These are phyloP conservation scores for Acrodontium crateriforme DNA, from an alignment of 2,329 filamentous ascomycete genomes.

Conservation along the genomic window DNA sequence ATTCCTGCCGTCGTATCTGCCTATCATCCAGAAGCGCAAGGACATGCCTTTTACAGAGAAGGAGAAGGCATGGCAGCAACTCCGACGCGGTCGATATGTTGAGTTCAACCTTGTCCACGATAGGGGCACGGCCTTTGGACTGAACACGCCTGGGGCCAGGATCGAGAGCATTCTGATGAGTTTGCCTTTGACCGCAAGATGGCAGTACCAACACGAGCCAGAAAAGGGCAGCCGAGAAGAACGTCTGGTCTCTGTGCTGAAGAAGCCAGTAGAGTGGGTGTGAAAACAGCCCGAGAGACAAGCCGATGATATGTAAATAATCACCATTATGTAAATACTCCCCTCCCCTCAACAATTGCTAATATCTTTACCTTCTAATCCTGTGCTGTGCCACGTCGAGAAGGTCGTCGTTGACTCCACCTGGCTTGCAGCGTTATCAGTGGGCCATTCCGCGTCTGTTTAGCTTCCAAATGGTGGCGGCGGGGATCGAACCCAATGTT, in stretches of 20 bases:
- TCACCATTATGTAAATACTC: too few species aligned
- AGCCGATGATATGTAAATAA: too few species aligned
- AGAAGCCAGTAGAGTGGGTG: slow-evolving; percentile 48
- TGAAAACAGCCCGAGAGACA: too few species aligned
- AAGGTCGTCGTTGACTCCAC: too few species aligned
- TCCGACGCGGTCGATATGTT: slow-evolving; percentile 86
- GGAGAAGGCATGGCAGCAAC: slow-evolving; percentile 94
- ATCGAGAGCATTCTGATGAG: slow-evolving; percentile 98
- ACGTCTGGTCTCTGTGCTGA: slow-evolving; percentile 59
- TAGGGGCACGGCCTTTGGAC: slow-evolving; percentile 81
- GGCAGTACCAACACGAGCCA: slow-evolving; percentile 90
- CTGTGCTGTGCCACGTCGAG: too few species aligned
- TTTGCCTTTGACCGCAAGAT: slow-evolving; percentile 78
- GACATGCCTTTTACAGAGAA: slow-evolving; percentile 77
- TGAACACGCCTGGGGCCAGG: slow-evolving; percentile 81
- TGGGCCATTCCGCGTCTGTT: too few species aligned
- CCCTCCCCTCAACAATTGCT: too few species aligned
- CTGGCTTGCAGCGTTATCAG: too few species aligned
- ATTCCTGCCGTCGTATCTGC: slow-evolving; percentile 82
- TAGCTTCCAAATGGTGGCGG: too few species aligned
- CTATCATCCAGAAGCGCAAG: slow-evolving; percentile 77
- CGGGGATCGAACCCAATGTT: too few species aligned
- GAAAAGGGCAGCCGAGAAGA: slow-evolving; percentile 64
- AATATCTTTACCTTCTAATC: too few species aligned
- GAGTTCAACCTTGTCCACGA: slow-evolving; percentile 98